A percentile compares a stretch with the other conserved stretches of the same genome.
Conservation (phyloP, 352 stramenopile genomes). For the Aphanomyces cochlioides region DNA sequence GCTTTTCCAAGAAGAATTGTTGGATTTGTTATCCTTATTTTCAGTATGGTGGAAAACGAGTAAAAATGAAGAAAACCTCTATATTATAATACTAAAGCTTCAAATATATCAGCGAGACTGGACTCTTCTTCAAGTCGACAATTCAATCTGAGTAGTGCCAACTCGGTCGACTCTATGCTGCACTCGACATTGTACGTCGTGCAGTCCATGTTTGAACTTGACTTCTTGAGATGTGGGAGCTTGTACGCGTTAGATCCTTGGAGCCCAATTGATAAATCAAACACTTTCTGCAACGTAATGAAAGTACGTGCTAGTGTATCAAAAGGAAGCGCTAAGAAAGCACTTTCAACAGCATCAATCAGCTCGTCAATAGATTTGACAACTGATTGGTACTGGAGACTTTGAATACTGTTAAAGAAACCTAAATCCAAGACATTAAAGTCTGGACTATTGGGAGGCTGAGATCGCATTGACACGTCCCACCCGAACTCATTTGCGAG, state of each 20-base stretch:
- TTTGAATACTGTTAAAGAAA: conserved; percentile 35
- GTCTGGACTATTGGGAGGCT: not conserved
- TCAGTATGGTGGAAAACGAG: too few relatives aligned
- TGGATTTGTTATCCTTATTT: too few relatives aligned
- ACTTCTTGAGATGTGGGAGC: not conserved
- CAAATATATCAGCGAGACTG: too few relatives aligned
- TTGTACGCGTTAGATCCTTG: not conserved
- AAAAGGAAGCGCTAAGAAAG: not conserved
- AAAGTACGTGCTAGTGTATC: not conserved
- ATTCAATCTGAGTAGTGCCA: too few relatives aligned
- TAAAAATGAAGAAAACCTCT: too few relatives aligned
- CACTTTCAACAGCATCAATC: not conserved
- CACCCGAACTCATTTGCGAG: not conserved
- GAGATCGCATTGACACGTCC: not conserved
- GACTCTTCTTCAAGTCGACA: too few relatives aligned
- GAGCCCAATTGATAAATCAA: not conserved
- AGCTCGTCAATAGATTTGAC: not conserved
- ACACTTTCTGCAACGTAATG: not conserved
- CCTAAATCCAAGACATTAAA: conserved; percentile 20
- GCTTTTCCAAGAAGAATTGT: too few relatives aligned
- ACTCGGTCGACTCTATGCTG: too few relatives aligned
- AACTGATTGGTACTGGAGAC: conserved; percentile 12
- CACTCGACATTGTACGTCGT: too few relatives aligned
- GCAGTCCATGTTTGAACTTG: too few relatives aligned
- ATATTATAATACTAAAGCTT: too few relatives aligned